phyloP scores from a whole-genome alignment of 2,329 filamentous ascomycete species.

The Mariannaea sp. region DNA sequence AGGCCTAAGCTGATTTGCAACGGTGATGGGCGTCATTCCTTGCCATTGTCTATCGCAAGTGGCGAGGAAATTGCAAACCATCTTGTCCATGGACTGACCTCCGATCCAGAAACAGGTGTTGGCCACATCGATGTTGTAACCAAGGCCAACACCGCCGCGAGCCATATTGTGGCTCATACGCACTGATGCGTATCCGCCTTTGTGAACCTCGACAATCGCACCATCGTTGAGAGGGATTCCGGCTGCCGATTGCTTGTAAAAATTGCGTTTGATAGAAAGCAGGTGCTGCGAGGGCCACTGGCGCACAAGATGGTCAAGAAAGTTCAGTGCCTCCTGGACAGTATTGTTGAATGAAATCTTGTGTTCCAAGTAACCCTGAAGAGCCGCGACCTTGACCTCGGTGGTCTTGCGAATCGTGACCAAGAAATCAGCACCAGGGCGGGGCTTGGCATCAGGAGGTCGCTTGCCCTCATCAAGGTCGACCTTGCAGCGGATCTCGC shows the following conservation, averaged over 20 bases:
- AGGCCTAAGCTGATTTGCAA: conserved; percentile 45
- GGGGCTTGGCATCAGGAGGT: conserved; percentile 41
- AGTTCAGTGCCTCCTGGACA: conserved; percentile 83
- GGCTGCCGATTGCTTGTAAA: conserved; percentile 66
- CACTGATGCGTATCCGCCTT: conserved; percentile 87
- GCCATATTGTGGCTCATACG: conserved; percentile 65
- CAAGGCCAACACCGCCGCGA: conserved; percentile 65
- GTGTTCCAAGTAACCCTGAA: conserved; percentile 69
- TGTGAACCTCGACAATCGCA: conserved; percentile 73
- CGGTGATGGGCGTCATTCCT: conserved; percentile 31
- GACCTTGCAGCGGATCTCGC: conserved; percentile 62
- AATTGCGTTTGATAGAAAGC: conserved; percentile 77
- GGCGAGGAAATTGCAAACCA: conserved; percentile 44
- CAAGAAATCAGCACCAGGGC: conserved; percentile 56
- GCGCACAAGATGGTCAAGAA: conserved; percentile 87
- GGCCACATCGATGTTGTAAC: conserved; percentile 88
- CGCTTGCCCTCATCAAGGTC: conserved; percentile 73
- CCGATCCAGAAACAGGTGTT: conserved; percentile 85
- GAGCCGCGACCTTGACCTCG: conserved; percentile 67
- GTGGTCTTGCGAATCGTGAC: conserved; percentile 69
- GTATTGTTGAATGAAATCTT: conserved; percentile 64
- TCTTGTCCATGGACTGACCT: conserved; percentile 44
- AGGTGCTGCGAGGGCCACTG: conserved; percentile 73
- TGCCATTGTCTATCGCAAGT: conserved; percentile 39
- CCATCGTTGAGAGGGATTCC: conserved; percentile 60